Evolutionary conservation across 805 yeast genomes (phyloP).

Genomic region (Metschnikowia hibisci): DNA sequence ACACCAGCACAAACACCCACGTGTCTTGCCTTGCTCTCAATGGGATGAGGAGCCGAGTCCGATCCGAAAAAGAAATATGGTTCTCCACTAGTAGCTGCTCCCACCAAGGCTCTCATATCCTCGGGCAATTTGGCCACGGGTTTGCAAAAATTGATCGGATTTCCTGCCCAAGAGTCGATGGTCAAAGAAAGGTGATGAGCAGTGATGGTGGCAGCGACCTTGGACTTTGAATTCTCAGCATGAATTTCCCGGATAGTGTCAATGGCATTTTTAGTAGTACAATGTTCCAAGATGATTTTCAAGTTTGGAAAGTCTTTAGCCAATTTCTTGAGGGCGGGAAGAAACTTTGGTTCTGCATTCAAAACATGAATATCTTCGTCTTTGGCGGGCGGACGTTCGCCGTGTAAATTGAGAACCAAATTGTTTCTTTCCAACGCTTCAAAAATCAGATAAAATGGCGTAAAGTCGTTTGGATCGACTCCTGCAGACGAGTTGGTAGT

Average conservation of each 20-base stretch:
- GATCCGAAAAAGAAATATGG: slow-evolving; percentile 95
- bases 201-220: slow-evolving; percentile 88
- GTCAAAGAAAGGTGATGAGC: slow-evolving; percentile 91
- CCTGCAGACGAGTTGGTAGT: slow-evolving; percentile 95
- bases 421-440: slow-evolving; percentile 78
- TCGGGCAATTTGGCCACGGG: slow-evolving; percentile 94
- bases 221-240: slow-evolving; percentile 29
- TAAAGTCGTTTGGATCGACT: slow-evolving; percentile 89
- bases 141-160: slow-evolving; percentile 91
- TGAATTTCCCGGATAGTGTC: slow-evolving; percentile 63
- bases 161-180: slow-evolving; percentile 95
- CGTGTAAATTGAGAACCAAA: slow-evolving; percentile 84
- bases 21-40: slow-evolving; percentile 69
- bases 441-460: slow-evolving; percentile 83
- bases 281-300: slow-evolving; percentile 87
- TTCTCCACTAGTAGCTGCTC: slow-evolving; percentile 88
- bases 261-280: slow-evolving; percentile 88
- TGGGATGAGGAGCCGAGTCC: slow-evolving; percentile 96
- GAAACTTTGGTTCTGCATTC: slow-evolving; percentile 88
- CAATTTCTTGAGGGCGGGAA: slow-evolving; percentile 80
- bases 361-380: slow-evolving; percentile 74
- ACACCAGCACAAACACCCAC: slow-evolving; percentile 97
- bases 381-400: slow-evolving; percentile 75
- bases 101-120: slow-evolving; percentile 75
- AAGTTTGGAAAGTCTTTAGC: slow-evolving; percentile 81